A percentile compares a stretch with the other conserved stretches of the same genome.
These are phyloP conservation scores for Diaporthe destruens DNA, from an alignment of 2,329 filamentous ascomycete genomes.

Conservation along the genomic window DNA sequence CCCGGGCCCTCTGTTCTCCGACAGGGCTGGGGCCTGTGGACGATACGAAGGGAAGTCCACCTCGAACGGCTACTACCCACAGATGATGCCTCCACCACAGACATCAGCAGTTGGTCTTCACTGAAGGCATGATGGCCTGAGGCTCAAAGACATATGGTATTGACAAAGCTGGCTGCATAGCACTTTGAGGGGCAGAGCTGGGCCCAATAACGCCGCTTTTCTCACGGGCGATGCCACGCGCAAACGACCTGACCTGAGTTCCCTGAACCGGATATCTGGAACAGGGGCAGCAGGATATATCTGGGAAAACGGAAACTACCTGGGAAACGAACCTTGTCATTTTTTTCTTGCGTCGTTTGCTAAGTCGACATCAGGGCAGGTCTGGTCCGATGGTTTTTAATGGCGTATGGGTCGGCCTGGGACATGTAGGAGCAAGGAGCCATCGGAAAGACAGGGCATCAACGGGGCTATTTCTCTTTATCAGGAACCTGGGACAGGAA, in stretches of 20 bases:
- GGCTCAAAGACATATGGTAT: not conserved
- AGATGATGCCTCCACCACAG: constrained; percentile 59
- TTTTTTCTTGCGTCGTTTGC: constrained; percentile 13
- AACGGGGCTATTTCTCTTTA: constrained; percentile 18
- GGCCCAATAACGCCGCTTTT: not conserved
- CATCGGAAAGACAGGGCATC: constrained; percentile 37
- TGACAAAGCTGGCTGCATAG: not conserved
- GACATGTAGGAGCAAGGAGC: constrained; percentile 29
- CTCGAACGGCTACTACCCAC: constrained; percentile 67
- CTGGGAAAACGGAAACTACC: not conserved
- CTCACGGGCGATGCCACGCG: not conserved
- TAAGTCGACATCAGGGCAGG: constrained; percentile 27
- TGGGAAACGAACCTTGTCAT: constrained; percentile 4
- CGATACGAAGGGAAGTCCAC: constrained; percentile 66
- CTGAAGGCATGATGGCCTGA: constrained; percentile 37
- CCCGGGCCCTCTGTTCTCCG: constrained; percentile 55
- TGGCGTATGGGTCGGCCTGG: constrained; percentile 40
- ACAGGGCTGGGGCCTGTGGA: constrained; percentile 55
- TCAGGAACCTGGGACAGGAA: constrained; percentile 21
- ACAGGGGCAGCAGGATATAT: not conserved
- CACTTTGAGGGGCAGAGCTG: not conserved
- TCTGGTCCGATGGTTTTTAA: constrained; percentile 38
- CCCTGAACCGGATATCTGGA: not conserved
- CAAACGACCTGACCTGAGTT: not conserved
- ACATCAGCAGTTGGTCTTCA: constrained; percentile 53